Percentiles rank a stretch among this genome's conserved stretches.
Evolutionary conservation across 2,329 filamentous ascomycete genomes (phyloP).

Genomic region (Pezicula radicicola): DNA sequence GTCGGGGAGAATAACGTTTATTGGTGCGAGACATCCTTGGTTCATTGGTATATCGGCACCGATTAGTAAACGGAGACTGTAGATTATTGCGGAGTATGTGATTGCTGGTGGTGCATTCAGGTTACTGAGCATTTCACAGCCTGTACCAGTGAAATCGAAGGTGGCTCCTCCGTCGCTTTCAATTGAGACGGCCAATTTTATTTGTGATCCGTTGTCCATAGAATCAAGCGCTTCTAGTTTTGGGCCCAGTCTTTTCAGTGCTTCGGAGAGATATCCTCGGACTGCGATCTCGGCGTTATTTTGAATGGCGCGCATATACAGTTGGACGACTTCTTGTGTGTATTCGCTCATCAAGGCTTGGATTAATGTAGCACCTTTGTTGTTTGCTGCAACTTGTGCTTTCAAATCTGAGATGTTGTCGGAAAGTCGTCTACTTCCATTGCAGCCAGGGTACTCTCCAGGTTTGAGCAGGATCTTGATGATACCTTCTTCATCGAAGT

Average conservation of each 20-base stretch:
- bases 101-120: constrained; percentile 78
- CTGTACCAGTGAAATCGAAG: constrained; percentile 74
- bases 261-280: constrained; percentile 63
- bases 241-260: constrained; percentile 59
- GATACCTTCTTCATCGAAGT: constrained; percentile 74
- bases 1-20: constrained; percentile 66
- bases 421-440: constrained; percentile 69
- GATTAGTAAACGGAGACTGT: constrained; percentile 75
- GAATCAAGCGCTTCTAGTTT: constrained; percentile 69
- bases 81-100: constrained; percentile 79
- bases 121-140: constrained; percentile 71
- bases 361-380: constrained; percentile 73
- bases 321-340: constrained; percentile 66
- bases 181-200: constrained; percentile 69
- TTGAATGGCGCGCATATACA: constrained; percentile 72
- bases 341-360: constrained; percentile 71
- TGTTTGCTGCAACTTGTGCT: constrained; percentile 79
- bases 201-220: constrained; percentile 81
- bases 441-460: constrained; percentile 68
- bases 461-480: constrained; percentile 69
- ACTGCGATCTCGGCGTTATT: constrained; percentile 73
- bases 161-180: constrained; percentile 67
- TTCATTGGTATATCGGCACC: constrained; percentile 80
- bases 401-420: constrained; percentile 84
- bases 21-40: constrained; percentile 75